A percentile compares a stretch with the other conserved stretches of the same genome.
Conservation (phyloP, 31 red algal species). For the Endocladia muricata region DNA sequence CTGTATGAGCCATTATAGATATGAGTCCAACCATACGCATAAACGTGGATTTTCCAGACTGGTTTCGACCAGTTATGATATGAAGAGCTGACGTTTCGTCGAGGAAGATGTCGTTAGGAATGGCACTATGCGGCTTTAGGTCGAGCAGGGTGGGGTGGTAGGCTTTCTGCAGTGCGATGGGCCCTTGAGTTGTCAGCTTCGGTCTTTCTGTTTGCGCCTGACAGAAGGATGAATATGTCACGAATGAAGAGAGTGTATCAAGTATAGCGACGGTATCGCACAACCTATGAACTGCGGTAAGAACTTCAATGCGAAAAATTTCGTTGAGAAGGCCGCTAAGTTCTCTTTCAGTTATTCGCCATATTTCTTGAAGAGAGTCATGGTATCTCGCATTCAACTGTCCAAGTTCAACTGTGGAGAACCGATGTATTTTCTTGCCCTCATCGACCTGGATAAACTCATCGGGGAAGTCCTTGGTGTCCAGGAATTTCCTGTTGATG, state of each 20-base stretch:
- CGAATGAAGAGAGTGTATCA: conserved; percentile 70
- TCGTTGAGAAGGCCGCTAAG: conserved; percentile 43
- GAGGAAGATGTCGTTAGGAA: conserved; percentile 57
- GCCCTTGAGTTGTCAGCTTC: conserved; percentile 27
- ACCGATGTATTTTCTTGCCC: conserved; percentile 60
- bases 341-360: conserved; percentile 60
- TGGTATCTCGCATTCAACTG: conserved; percentile 74
- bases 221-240: conserved; percentile 34
- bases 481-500: conserved; percentile 35
- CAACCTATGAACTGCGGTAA: conserved; percentile 75
- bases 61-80: conserved; percentile 86
- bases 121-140: neutral
- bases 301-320: conserved; percentile 30
- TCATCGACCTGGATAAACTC: conserved; percentile 45
- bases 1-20: conserved; percentile 81
- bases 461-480: conserved; percentile 27
- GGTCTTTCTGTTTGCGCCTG: conserved; percentile 27
- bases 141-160: conserved; percentile 43
- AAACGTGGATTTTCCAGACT: conserved; percentile 80
- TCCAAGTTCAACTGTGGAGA: conserved; percentile 58
- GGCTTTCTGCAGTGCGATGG: conserved; percentile 49
- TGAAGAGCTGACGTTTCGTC: conserved; percentile 66
- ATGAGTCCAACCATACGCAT: conserved; percentile 74
- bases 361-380: conserved; percentile 77
- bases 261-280: conserved; percentile 87